Evolutionary conservation across 1,284 basidiomycete species (phyloP), one percentile per base, ranked within the genome.

Genomic region (Sutorius eximius): DNA sequence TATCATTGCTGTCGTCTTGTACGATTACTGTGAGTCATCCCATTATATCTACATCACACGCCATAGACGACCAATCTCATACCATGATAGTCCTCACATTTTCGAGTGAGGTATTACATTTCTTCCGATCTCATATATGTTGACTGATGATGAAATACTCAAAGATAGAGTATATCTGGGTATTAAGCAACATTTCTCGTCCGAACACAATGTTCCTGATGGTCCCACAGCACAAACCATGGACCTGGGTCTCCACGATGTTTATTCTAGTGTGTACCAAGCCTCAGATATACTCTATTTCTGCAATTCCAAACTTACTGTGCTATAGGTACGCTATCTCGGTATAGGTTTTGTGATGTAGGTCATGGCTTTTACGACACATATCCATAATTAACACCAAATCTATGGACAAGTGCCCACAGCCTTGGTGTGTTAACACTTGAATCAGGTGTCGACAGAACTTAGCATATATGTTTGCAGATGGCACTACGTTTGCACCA

Each of bases 51-150:
- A 3, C 13, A 12, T 22, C 15, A 5, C 12, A 10, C 29, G 2
- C 29, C 3, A 5, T 16, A 9, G 22, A 5, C 22, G 22, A 24
- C 30, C 34, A 7, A 36, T 0, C 13, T n/a, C 41, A 0, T 20
- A 18, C 12, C n/a, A 8, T 12, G 9, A 2, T 24, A 61, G 59
- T 63, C 40, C 61, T 61, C 18, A 49, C 34, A 0, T 40, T 61
- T 32, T 40, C 61, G 7, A 33, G 40, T 27, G 60, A 61, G 59
- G 57, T 59, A 34, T 11, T 8, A n/a, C n/a, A 24, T 13, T 15
- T 1, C 16, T 22, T 5, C 20, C 11, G 3, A 10, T 4, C 15
- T 11, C 18, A 22, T 33, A 4, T 22, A 32, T 16, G 27, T 11
- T 8, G 7, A 8, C 15, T 46, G 15, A 49, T 18, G 3, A 38